Conservation (phyloP, 306 rosid genomes). For the apple (Malus domestica) region DNA sequence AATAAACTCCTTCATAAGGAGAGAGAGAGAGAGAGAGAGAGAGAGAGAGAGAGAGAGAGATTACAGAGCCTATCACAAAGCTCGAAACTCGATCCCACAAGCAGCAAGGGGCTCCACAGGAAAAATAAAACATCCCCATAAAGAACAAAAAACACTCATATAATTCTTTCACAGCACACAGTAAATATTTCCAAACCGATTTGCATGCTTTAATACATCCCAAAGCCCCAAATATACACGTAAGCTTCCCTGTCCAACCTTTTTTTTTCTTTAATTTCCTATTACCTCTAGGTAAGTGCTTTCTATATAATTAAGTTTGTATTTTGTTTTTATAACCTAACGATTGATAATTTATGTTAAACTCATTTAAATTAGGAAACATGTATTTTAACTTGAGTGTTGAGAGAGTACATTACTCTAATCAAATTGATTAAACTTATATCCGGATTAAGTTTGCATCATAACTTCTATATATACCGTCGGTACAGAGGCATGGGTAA, state of each 20-base stretch:
- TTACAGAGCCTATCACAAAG: conserved; percentile 55
- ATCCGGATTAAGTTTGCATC: background rate
- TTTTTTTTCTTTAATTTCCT: background rate
- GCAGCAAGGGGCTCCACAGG: conserved; percentile 74
- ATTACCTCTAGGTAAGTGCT: background rate
- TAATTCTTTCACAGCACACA: conserved; percentile 32
- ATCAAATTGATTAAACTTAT: background rate
- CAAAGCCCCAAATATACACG: conserved; percentile 46
- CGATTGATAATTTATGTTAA: background rate
- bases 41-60: conserved; percentile 3
- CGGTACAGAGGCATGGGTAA: background rate
- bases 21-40: conserved; percentile 17
- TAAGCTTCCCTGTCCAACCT: background rate
- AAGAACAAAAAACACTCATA: conserved; percentile 61
- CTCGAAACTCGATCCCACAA: conserved; percentile 84
- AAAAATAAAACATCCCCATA: conserved; percentile 60
- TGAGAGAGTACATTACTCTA: background rate
- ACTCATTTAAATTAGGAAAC: background rate
- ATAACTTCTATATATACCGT: background rate
- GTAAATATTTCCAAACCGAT: conserved; percentile 25
- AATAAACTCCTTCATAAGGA: conserved; percentile 39
- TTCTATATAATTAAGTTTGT: background rate
- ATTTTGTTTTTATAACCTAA: no score
- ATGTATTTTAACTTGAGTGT: background rate
- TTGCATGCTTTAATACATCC: conserved; percentile 70